Conservation (phyloP, 768 basidiomycete genomes). For the Solioccasus polychromus region DNA sequence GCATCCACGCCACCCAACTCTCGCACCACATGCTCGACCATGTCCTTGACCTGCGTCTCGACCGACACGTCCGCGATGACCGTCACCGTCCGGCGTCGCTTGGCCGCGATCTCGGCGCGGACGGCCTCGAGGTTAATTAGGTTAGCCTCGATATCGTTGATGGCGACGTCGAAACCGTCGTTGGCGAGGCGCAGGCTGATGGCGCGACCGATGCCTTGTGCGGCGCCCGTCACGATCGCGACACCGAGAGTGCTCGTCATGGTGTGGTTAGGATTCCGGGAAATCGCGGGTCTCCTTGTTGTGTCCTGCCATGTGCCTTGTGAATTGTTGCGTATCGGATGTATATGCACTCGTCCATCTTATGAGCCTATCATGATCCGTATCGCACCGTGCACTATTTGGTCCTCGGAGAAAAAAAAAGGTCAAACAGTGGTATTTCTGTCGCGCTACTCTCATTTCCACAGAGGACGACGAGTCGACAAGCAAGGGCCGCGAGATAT, state of each 20-base stretch:
- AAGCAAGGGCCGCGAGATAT: too few species aligned
- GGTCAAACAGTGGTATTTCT: too few species aligned
- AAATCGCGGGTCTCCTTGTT: too few species aligned
- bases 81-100: background rate
- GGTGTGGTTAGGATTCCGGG: too few species aligned
- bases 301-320: too few species aligned
- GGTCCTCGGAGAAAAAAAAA: too few species aligned
- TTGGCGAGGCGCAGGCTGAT: conserved; percentile 45
- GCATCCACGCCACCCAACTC: conserved; percentile 12
- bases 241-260: conserved; percentile 18
- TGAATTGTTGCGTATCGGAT: too few species aligned
- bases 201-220: conserved; percentile 47
- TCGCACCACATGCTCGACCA: conserved; percentile 7
- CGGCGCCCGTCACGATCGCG: conserved; percentile 44
- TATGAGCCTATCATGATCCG: too few species aligned
- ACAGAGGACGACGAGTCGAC: too few species aligned
- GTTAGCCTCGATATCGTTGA: conserved; percentile 39
- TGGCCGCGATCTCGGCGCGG: background rate
- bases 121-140: conserved; percentile 4
- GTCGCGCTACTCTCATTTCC: too few species aligned
- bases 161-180: conserved; percentile 41
- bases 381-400: too few species aligned
- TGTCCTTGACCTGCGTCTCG: conserved; percentile 9
- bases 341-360: too few species aligned
- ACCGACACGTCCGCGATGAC: conserved; percentile 1